A percentile compares a stretch with the other conserved stretches of the same genome.
Conservation (phyloP, 2,329 filamentous ascomycete species). For the Fusarium sp. region DNA sequence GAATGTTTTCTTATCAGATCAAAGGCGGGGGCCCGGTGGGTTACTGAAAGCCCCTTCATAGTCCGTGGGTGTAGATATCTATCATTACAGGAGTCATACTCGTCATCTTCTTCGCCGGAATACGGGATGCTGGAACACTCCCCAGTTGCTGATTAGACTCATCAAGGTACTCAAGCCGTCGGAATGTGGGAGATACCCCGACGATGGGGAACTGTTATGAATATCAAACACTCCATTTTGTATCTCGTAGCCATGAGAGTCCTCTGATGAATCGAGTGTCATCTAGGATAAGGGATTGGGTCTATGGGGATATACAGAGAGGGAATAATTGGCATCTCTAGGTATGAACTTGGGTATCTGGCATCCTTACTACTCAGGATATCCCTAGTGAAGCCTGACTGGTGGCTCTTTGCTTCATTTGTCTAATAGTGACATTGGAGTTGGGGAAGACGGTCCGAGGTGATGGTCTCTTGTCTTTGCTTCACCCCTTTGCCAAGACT, state of each 20-base stretch:
- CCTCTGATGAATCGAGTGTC: not conserved
- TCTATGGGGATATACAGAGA: not conserved
- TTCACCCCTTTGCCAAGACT: not conserved
- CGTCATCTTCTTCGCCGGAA: not conserved
- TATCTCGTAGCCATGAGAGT: not conserved
- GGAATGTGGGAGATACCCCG: not conserved
- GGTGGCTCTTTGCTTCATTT: not conserved
- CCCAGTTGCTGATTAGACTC: not conserved
- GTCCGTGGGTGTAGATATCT: not conserved
- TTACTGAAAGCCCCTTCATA: not conserved
- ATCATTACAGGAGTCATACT: not conserved
- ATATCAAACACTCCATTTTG: not conserved
- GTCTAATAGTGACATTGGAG: not conserved
- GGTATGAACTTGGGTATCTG: not conserved
- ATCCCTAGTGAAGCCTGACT: not conserved
- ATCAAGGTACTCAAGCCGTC: not conserved
- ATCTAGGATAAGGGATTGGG: not conserved
- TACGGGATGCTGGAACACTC: not conserved
- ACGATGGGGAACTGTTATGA: not conserved
- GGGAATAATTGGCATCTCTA: not conserved
- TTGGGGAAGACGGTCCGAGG: not conserved
- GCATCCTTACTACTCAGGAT: not conserved
- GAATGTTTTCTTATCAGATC: not conserved
- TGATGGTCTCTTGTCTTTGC: not conserved
- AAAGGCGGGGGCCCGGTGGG: not conserved